A percentile compares a stretch with the other conserved stretches of the same genome.
Conservation (phyloP, 768 basidiomycete species). For the Suillus weaverae region DNA sequence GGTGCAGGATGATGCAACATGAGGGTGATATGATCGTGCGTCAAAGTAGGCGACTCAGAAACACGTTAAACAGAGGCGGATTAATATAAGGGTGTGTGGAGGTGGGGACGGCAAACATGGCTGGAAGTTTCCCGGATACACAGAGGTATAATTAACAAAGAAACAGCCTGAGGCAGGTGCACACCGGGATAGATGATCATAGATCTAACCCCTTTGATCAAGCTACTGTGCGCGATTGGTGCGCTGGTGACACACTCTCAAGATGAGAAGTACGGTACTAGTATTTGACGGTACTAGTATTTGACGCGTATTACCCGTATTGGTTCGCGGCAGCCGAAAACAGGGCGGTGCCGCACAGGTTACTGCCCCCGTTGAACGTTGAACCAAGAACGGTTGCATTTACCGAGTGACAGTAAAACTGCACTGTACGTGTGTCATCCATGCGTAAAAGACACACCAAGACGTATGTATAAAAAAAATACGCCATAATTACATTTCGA, state of each 20-base stretch:
- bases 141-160: slow-evolving; percentile 13
- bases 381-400: neutral
- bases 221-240: neutral
- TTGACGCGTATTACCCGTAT: slow-evolving; percentile 6
- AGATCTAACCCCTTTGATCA: neutral
- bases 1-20: slow-evolving; percentile 18
- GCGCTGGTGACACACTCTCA: slow-evolving; percentile 10
- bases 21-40: slow-evolving; percentile 6
- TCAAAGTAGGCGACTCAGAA: neutral
- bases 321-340: slow-evolving; percentile 13
- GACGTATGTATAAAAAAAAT: neutral
- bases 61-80: slow-evolving; percentile 4
- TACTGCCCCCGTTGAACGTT: neutral
- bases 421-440: neutral
- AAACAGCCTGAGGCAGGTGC: neutral
- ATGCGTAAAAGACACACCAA: neutral
- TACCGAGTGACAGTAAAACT: neutral
- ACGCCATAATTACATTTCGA: neutral
- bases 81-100: slow-evolving; percentile 26
- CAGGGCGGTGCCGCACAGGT: slow-evolving; percentile 18
- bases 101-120: slow-evolving; percentile 22
- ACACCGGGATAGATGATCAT: slow-evolving; percentile 10
- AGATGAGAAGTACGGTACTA: slow-evolving; percentile 12
- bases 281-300: no score
- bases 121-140: slow-evolving; percentile 21